Base-by-base conservation (phyloP, 2,329 filamentous ascomycete genomes). In the Diatrype stigma region DNA sequence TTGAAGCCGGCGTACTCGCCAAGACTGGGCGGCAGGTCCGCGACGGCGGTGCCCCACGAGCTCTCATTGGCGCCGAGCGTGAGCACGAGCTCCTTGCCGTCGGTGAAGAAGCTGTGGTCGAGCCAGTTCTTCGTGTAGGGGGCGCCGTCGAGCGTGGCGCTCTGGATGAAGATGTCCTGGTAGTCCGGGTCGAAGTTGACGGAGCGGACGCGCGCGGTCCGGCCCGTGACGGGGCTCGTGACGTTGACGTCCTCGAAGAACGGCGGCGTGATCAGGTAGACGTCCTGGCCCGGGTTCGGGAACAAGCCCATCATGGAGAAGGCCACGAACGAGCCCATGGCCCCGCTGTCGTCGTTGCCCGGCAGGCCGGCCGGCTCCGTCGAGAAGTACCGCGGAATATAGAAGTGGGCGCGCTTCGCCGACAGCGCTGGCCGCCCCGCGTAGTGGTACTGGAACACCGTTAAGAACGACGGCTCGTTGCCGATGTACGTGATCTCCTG, bases 291-390 rank as follows among this genome's bases (percentile, higher is more conserved):
- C 0, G 83, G 76, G 40, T 87, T 82, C 0, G 86, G 86, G 65
- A 85, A 89, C 6, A 89, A 67, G 0, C 86, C 86, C 72, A 89
- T 80, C 85, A 89, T 88, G 22, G 77, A 72, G 1, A 89, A 77
- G 0, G 81, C 81, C 0, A 82, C 71, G 53, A 87, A 89, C 0
- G 78, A 79, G 17, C 84, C 85, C 84, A 89, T 88, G 0, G 86
- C 83, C 3, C 86, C 86, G 45, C 76, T 79, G 63, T 89, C 86
- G 52, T 89, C 85, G 61, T 89, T 89, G 0, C 86, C 86, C 0
- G 86, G 84, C 7, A 89, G 77, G 0, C 85, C 86, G 2, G 68
- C 70, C 0, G 80, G 68, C 0, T 78, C 79, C 1, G 80, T 75
- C 57, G 79, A 77, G 70, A 89, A 89, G 59, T 76, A 80, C 0